Percentiles rank a stretch among this genome's conserved stretches.
Conservation (phyloP, 2,329 filamentous ascomycete species). For the Aureobasidium sp. region DNA sequence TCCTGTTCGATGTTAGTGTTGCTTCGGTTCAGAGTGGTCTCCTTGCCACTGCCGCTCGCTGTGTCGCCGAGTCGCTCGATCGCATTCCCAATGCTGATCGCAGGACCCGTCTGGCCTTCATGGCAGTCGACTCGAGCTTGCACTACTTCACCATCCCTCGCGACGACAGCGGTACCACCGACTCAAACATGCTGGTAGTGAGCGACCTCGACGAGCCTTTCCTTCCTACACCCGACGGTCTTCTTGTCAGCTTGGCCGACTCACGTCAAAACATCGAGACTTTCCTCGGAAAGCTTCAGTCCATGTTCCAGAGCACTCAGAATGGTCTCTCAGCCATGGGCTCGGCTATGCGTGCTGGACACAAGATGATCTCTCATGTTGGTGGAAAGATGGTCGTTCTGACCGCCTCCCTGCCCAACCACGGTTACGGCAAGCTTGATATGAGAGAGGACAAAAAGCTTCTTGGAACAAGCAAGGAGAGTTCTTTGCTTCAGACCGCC, state of each 20-base stretch:
- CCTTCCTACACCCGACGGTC: conserved; percentile 83
- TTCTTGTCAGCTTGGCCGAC: conserved; percentile 82
- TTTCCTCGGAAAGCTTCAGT: conserved; percentile 83
- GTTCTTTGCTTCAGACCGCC: conserved; percentile 74
- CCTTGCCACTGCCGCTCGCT: conserved; percentile 83
- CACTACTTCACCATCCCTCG: conserved; percentile 95
- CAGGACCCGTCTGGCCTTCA: conserved; percentile 85
- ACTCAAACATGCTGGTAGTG: conserved; percentile 87
- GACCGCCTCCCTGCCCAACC: conserved; percentile 80
- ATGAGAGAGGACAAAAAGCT: conserved; percentile 96
- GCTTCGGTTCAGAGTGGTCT: conserved; percentile 83
- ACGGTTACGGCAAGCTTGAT: conserved; percentile 83
- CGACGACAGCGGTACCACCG: conserved; percentile 74
- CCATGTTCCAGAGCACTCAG: conserved; percentile 95
- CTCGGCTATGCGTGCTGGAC: conserved; percentile 81
- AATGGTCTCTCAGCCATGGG: conserved; percentile 90
- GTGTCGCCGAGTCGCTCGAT: conserved; percentile 89
- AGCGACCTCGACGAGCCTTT: conserved; percentile 96
- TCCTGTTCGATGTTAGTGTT: conserved; percentile 92
- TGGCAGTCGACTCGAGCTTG: conserved; percentile 88
- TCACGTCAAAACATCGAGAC: conserved; percentile 85
- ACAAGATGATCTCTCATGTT: conserved; percentile 90
- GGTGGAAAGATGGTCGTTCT: conserved; percentile 93
- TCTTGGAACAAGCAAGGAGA: conserved; percentile 89
- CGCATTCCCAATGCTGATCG: conserved; percentile 97